Base-by-base conservation (phyloP, 2,329 filamentous ascomycete species). In the Cladophialophora exuberans region DNA sequence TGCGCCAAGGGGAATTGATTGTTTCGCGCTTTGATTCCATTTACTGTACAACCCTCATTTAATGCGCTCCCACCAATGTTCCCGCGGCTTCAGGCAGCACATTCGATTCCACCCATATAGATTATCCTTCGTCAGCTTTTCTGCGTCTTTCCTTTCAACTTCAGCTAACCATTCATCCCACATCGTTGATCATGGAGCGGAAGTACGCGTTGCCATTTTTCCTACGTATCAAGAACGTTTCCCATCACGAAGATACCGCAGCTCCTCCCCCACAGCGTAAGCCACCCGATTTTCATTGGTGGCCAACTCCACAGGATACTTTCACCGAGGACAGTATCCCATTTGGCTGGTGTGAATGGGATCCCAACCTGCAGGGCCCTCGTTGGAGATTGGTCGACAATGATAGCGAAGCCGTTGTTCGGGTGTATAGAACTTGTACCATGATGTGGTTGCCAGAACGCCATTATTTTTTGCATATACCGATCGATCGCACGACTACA, bases 361-460 rank as follows among this genome's bases (percentile, higher is more conserved):
- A n/a, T n/a, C n/a, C n/a, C n/a, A n/a, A n/a, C n/a, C n/a, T n/a
- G n/a, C n/a, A n/a, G n/a, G n/a, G n/a, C n/a, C n/a, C n/a, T n/a
- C n/a, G n/a, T n/a, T n/a, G n/a, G n/a, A 22, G 33, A 23, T 9
- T 56, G 52, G 56, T 53, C n/a, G 15, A 41, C 30, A 17, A 26
- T 15, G 28, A 31, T 13, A 7, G 13, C 9, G 11, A 26, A 9
- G 2, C 6, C 39, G 9, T 25, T 5, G 39, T 20, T 15, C 30
- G 6, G 13, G 13, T 2, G 15, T 22, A 38, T 36, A 52, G 20
- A n/a, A 48, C 38, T 15, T 44, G 52, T 22, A 53, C 53, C 2
- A 46, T 60, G 44, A 46, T 60, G 22, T 60, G 57, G 57, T 23
- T 25, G 26, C 53, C 49, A 5, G 53, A 60, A 15, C 49, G 49